Evolutionary conservation across 1,284 basidiomycete genomes (phyloP).

Genomic region (Moesziomyces antarcticus): DNA sequence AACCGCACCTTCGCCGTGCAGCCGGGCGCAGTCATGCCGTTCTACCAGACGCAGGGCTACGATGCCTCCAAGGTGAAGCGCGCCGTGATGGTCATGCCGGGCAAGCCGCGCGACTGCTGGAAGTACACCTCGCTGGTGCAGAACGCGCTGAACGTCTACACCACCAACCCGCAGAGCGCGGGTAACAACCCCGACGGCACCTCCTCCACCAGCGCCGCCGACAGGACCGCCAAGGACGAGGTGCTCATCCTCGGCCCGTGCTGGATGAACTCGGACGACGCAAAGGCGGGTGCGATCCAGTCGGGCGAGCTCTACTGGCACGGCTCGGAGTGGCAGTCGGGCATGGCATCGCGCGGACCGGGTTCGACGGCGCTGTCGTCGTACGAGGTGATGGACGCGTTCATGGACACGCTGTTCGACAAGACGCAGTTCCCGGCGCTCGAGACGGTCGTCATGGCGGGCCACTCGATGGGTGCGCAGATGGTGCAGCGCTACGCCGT

Average conservation of each 20-base stretch:
- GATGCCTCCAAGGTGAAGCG: conserved; percentile 55
- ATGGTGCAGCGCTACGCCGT: conserved; percentile 55
- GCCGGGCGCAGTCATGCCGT: conserved; percentile 48
- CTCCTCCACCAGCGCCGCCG: not conserved
- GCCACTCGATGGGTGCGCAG: conserved; percentile 64
- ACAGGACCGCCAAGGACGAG: conserved; percentile 14
- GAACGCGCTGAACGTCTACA: conserved; percentile 48
- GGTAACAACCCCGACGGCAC: conserved; percentile 16
- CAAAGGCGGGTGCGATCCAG: conserved; percentile 33
- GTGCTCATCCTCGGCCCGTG: conserved; percentile 58
- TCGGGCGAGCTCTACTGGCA: conserved; percentile 54
- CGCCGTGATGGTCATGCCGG: conserved; percentile 60
- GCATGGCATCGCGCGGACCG: conserved; percentile 46
- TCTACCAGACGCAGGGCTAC: conserved; percentile 50
- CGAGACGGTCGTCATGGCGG: conserved; percentile 52
- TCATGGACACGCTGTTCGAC: conserved; percentile 57
- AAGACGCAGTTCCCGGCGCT: conserved; percentile 51
- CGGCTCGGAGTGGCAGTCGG: conserved; percentile 54
- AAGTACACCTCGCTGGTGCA: conserved; percentile 58
- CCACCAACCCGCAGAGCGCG: conserved; percentile 26
- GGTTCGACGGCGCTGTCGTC: conserved; percentile 29
- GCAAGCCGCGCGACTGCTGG: conserved; percentile 64
- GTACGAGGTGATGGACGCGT: conserved; percentile 54
- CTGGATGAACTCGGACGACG: conserved; percentile 57
- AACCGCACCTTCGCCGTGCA: conserved; percentile 46